phyloP scores from a whole-genome alignment of 1,284 basidiomycete species.

The Marasmius sp. region DNA sequence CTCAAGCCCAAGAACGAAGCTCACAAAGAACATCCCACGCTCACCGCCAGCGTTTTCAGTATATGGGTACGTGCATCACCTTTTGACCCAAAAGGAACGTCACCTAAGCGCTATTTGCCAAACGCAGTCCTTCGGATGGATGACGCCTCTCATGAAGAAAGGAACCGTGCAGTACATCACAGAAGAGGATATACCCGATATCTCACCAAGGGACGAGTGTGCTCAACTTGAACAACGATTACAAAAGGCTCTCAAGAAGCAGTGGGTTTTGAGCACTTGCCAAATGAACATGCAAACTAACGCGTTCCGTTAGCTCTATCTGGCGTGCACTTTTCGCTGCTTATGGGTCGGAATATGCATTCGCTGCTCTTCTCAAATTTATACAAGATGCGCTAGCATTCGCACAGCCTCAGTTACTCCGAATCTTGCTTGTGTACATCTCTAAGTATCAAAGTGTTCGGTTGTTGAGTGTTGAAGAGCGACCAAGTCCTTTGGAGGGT shows the following conservation, averaged over 20 bases:
- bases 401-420: slow-evolving; percentile 87
- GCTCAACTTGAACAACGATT: slow-evolving; percentile 68
- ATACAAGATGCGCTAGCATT: slow-evolving; percentile 83
- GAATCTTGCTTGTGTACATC: slow-evolving; percentile 81
- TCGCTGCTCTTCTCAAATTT: slow-evolving; percentile 71
- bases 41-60: slow-evolving; percentile 84
- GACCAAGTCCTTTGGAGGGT: slow-evolving; percentile 52
- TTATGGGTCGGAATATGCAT: slow-evolving; percentile 78
- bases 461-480: slow-evolving; percentile 23
- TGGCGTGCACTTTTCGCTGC: slow-evolving; percentile 74
- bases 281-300: background rate
- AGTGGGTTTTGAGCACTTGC: slow-evolving; percentile 37
- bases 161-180: slow-evolving; percentile 64
- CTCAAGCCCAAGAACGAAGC: slow-evolving; percentile 39
- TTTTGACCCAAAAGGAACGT: background rate
- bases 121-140: slow-evolving; percentile 68
- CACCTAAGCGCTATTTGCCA: background rate
- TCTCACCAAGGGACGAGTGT: slow-evolving; percentile 72
- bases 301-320: slow-evolving; percentile 48
- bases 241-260: slow-evolving; percentile 57
- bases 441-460: slow-evolving; percentile 65
- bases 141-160: slow-evolving; percentile 76
- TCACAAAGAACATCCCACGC: slow-evolving; percentile 64
- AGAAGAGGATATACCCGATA: slow-evolving; percentile 74
- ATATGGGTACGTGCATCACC: slow-evolving; percentile 44